Evolutionary conservation across 192 early-diverging fungal species (phyloP), one percentile per base, ranked within the genome.

Genomic region (Coemansia sp.): DNA sequence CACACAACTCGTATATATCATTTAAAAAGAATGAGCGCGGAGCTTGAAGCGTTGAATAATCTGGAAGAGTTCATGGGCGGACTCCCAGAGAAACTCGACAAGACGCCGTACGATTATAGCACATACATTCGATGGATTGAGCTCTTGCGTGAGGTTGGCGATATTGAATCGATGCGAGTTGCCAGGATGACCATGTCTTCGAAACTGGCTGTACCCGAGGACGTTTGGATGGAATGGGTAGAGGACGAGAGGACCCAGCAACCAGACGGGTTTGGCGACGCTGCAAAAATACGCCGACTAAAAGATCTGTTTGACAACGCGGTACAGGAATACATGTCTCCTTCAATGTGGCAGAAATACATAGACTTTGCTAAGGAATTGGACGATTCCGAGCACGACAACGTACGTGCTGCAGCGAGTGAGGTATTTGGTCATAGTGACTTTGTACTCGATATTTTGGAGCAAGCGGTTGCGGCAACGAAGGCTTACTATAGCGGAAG

Each of bases 51-150:
- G 2, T 61, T 73, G 6, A 65, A 70, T 18, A 61, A 26, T 6
- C 68, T 79, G 5, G 62, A 66, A 41, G 44, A 34, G 44, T 74
- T 79, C 55, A 66, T 79, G 21, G 64, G 73, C 30, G 34, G 35
- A 34, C 71, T 79, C 30, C 68, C 77, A 0, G 72, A 67, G 45
- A 79, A 72, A 66, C 69, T 81, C 21, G 78, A 72, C 44, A 66
- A 53, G 64, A 69, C 56, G 5, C 73, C 73, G 14, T 81, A 81
- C 38, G 78, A 81, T 69, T 69, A 81, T 26, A 56, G 24, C 15
- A 43, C 66, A 5, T 81, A 81, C 39, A 68, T 39, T n/a, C 49
- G 60, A 33, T 81, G 78, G 78, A 66, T 81, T 20, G 53, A 60
- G 60, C 73, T 81, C 41, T 30, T 81, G 59, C 65, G 73, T 24